Percentiles rank a stretch among this genome's conserved stretches.
Conservation (phyloP, 805 yeast species). For the Myxozyma kluyveri region DNA sequence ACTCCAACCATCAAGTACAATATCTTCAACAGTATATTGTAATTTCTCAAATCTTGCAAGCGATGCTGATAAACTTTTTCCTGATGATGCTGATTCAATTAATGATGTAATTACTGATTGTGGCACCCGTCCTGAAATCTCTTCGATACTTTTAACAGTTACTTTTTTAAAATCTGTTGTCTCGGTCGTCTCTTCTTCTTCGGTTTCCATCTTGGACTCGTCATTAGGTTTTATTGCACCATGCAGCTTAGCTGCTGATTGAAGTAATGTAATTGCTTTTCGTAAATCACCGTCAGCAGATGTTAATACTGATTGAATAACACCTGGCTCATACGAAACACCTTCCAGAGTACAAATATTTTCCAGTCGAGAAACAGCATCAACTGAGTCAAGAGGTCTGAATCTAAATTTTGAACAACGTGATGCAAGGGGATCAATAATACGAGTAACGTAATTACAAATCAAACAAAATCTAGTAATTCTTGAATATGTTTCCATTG, state of each 20-base stretch:
- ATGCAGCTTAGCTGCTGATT: conserved; percentile 69
- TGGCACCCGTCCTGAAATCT: conserved; percentile 75
- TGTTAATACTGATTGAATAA: conserved; percentile 61
- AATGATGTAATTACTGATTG: conserved; percentile 46
- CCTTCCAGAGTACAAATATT: conserved; percentile 57
- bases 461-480: conserved; percentile 91
- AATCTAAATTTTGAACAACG: conserved; percentile 95
- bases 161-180: conserved; percentile 40
- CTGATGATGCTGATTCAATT: conserved; percentile 36
- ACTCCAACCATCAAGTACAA: conserved; percentile 71
- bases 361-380: conserved; percentile 66
- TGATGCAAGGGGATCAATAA: conserved; percentile 94
- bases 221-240: conserved; percentile 33
- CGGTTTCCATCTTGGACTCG: not conserved
- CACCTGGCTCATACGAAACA: conserved; percentile 48
- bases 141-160: conserved; percentile 52
- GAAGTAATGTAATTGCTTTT: conserved; percentile 85
- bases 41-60: conserved; percentile 27
- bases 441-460: conserved; percentile 94
- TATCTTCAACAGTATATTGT: conserved; percentile 46
- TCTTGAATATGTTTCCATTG: conserved; percentile 85
- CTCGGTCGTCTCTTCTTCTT: conserved; percentile 31
- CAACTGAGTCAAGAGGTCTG: conserved; percentile 65
- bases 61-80: not conserved
- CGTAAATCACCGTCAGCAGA: conserved; percentile 88